Evolutionary conservation across 306 rosid genomes (phyloP), one percentile per base, ranked within the genome.

Genomic region (Vicia sativa): DNA sequence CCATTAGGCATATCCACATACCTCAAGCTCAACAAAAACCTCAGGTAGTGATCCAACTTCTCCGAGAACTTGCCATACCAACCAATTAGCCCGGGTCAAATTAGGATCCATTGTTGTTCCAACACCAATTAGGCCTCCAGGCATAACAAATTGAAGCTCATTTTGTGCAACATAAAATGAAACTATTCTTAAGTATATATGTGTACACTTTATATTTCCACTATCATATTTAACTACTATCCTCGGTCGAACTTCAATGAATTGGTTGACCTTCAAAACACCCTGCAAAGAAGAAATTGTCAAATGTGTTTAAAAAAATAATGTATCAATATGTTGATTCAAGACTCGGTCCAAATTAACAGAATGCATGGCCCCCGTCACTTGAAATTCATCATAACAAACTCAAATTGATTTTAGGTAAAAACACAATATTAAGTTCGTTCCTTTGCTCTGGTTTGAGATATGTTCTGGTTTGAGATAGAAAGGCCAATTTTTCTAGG

Each of bases 21-120:
- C 97, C 99, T 93, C 99, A 62, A 93, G 90, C 79, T 93, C 97
- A 49, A 87, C 90, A 62, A 66, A 93, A 60, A 90, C 86, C 73
- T 93, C 99, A 1, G 97, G 97, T 13, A 90, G 89, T 18, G 97
- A 90, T 61, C 99, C 99, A 58, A 93, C 99, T 80, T 88, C 99
- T 23, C 99, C 99, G 1, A 93, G 92, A 82, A 93, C 96, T 75
- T 93, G 97, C 41, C 99, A 97, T 6, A 90, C 97, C 87, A 93
- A 84, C 74, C 96, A 82, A 76, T 93, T 97, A 29, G 96, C 99
- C 71, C 97, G 99, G 0, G 96, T 90, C 84, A 93, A 82, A 61
- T 96, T 90, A 72, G 97, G 99, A 72, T 93, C 97, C 98, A 93
- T 93, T 49, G 99, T 93, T 52, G 97, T 86, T 34, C 97, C 97